Base-by-base conservation (phyloP, 768 basidiomycete genomes). In the Pleurotus tuber-regium region DNA sequence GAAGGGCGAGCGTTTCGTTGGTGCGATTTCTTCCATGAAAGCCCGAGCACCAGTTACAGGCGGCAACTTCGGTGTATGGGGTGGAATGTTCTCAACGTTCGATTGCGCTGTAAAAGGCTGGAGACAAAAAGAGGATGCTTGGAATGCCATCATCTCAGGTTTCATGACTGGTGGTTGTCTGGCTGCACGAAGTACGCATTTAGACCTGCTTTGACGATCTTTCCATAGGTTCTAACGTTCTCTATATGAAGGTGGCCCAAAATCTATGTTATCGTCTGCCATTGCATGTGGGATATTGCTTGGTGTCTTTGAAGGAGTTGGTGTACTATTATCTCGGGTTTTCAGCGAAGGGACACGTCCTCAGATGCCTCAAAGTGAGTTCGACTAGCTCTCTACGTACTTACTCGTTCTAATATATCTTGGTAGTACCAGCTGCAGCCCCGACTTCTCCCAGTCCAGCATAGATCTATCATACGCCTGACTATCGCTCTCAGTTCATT, bases 91-190 rank as follows among this genome's bases (percentile, higher is more conserved):
- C 69, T 98, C 94, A 39, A 90, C 92, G 28, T 99, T 97, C 60
- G 97, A 98, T 69, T 99, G 97, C 68, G 94, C 94, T 1, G 89
- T 99, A 60, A 98, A 99, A 71, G 92, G 93, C 11, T 92, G 84
- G 76, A 79, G 94, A 66, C 93, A 97, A 74, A 97, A 98, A 67
- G 94, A 97, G 70, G 95, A 97, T 68, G 90, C 96, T 46, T 99
- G 94, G 94, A 99, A 99, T 65, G 94, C 94, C 35, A 98, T 99
- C 62, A 87, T 97, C 46, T 93, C 94, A 21, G 97, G 97, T 39
- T 99, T 99, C 74, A 82, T 97, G 85, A 98, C 97, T 8, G 97
- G 97, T 70, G 97, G 97, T 50, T 95, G 91, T 67, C 71, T 98
- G 49, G 97, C 96, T 52, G 81, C 89, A 55, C 82, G 96, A 74